Base-by-base conservation (phyloP, 2,329 filamentous ascomycete species). In the Trichothecium sympodiale region DNA sequence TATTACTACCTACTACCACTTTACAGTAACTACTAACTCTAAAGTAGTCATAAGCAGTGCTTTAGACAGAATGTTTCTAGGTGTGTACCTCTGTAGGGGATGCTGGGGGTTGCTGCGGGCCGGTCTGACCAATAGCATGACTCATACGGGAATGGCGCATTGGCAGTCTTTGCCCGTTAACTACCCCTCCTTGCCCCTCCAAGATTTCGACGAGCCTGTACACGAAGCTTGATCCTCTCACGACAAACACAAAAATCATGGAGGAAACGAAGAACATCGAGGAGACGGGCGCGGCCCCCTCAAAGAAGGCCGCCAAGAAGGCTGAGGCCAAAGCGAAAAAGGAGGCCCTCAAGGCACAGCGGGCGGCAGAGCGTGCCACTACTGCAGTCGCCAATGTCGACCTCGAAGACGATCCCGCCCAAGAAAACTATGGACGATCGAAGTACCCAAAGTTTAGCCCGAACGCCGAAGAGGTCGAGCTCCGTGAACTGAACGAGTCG, bases 261-360 rank as follows among this genome's bases (percentile, higher is more conserved):
- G 43, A 33, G 5, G 45, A 33, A 3, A 25, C 20, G 10, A 25
- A 25, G 20, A 25, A 25, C 20, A 25, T 25, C 20, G 43, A 29
- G 13, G 46, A 36, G 3, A 43, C 40, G 26, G 41, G 38, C 20
- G 47, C 46, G 20, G 43, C 63, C 12, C 67, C 72, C 29, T 85
- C 80, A 41, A 88, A 93, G 65, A 88, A 80, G 60, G 85, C 78
- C 13, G 64, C 81, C 44, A 93, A 93, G 67, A 94, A 93, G 67
- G 79, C 83, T 31, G 81, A 83, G 49, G 72, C 72, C 43, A 93
- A 93, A 64, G 84, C 88, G 18, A 87, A 87, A 64, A 88, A 89
- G 57, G 88, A 93, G 61, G 83, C 82, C 10, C 71, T 77, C 54
- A 93, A 93, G 61, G 82, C 82, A 50, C 55, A 74, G 55, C 63